A percentile compares a stretch with the other conserved stretches of the same genome.
phyloP scores from a whole-genome alignment of 2,329 filamentous ascomycete species.

The Amauroascus verrucosus region DNA sequence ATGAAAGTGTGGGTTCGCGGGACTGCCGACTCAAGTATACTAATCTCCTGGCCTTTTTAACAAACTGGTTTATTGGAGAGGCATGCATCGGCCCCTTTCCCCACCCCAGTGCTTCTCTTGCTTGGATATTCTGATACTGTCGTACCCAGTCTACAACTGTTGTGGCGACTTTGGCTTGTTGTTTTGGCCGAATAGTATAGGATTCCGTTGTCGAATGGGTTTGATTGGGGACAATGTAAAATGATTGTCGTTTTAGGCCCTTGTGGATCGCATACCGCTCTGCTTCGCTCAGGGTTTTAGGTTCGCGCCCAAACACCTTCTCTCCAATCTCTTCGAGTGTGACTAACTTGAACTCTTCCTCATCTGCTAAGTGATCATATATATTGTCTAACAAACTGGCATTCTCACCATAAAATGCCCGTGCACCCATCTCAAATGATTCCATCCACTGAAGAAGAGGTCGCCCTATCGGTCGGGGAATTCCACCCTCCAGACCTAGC shows the following conservation, averaged over 20 bases:
- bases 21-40: constrained; percentile 34
- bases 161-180: constrained; percentile 40
- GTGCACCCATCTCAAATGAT: constrained; percentile 27
- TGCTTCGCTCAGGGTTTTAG: constrained; percentile 24
- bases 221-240: constrained; percentile 28
- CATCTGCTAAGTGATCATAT: constrained; percentile 31
- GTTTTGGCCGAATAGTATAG: constrained; percentile 44
- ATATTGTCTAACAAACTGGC: constrained; percentile 28
- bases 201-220: constrained; percentile 27
- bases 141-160: constrained; percentile 48
- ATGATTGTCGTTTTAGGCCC: constrained; percentile 24
- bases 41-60: constrained; percentile 36
- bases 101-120: constrained; percentile 16
- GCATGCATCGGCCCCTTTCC: not conserved
- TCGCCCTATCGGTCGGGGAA: constrained; percentile 32
- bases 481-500: constrained; percentile 31
- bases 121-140: constrained; percentile 44
- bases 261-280: constrained; percentile 30
- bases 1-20: constrained; percentile 35
- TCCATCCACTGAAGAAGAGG: constrained; percentile 28
- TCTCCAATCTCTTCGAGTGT: constrained; percentile 31
- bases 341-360: constrained; percentile 26
- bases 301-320: constrained; percentile 26
- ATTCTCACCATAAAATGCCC: constrained; percentile 29
- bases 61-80: constrained; percentile 35